phyloP scores from a whole-genome alignment of 148 eudicot genomes.

The Amaranthus cruentus region DNA sequence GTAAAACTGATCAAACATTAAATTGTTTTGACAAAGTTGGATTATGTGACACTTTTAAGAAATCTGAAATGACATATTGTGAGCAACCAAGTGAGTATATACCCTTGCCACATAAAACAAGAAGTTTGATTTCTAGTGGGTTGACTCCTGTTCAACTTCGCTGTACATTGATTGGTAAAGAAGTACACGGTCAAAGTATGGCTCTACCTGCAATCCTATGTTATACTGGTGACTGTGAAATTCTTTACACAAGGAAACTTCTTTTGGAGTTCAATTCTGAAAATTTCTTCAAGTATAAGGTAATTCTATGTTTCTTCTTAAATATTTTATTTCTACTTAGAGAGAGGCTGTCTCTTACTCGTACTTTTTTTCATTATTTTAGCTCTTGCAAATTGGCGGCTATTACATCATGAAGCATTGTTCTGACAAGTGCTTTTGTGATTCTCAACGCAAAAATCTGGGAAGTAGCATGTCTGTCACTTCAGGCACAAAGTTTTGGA shows the following conservation, averaged over 20 bases:
- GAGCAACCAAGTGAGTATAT: conserved; percentile 6
- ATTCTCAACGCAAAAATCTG: conserved; percentile 22
- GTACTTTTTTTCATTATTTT: conserved; percentile 29
- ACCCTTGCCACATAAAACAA: conserved; percentile 23
- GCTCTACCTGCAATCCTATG: conserved; percentile 31
- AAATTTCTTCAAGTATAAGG: conserved; percentile 59
- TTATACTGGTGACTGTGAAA: conserved; percentile 19
- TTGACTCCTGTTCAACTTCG: conserved; percentile 38
- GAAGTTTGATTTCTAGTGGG: conserved; percentile 9
- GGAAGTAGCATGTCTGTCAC: conserved; percentile 37
- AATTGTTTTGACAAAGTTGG: conserved; percentile 20
- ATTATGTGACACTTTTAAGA: conserved; percentile 11
- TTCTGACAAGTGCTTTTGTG: conserved; percentile 44
- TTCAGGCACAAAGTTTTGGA: conserved; percentile 41
- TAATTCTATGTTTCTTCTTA: conserved; percentile 18
- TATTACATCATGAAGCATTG: conserved; percentile 59
- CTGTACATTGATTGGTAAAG: conserved; percentile 35
- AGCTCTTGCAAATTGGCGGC: conserved; percentile 58
- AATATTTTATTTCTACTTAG: not conserved
- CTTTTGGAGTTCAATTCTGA: conserved; percentile 67
- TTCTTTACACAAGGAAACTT: conserved; percentile 31
- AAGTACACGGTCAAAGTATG: conserved; percentile 17
- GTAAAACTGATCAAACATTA: conserved; percentile 40
- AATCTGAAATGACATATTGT: conserved; percentile 21
- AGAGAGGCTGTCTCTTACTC: conserved; percentile 18